Base-by-base conservation (phyloP, 1,139 yeast genomes). In the Hanseniaspora sp. region DNA sequence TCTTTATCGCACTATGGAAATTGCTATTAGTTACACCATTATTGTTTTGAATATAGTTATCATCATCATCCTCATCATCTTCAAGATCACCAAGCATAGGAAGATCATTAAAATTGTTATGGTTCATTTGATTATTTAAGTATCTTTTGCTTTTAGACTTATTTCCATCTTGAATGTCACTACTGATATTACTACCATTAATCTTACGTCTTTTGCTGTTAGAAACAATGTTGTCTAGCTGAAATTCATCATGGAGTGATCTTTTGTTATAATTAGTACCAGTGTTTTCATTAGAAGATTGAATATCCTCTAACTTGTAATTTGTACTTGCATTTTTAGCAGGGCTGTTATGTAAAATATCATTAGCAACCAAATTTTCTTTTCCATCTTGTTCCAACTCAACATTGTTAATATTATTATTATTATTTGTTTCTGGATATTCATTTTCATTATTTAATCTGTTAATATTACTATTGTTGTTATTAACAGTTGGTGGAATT, bases 1-100 rank as follows among this genome's bases (percentile, higher is more conserved):
- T 49, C 23, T 49, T 49, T 17, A 49, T 49, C 1, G 45, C 45
- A 30, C 45, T 49, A 18, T 49, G 53, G 7, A 45, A 42, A 13
- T 49, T 30, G 6, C 34, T 38, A n/a, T 49, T 42, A n/a, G 39
- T 31, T 8, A 49, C 30, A 15, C 43, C 31, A 18, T 41, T 23
- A 15, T 17, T 40, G 9, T 33, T 41, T 6, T 47, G 37, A 5
- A 17, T 17, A 30, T 47, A n/a, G 7, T 39, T 37, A 15, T 39
- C 13, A n/a, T 48, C 46, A n/a, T 48, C 52, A 7, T 48, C 15
- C 7, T 39, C 52, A 7, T 48, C 52, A 29, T 48, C 46, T 23
- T 41, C 52, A 18, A 48, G 33, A 28, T 34, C 33, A 7, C 40
- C 52, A 23, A 48, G 38, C 45, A 41, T 41, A 41, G 45, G 45